These are phyloP conservation scores for Penicillium waksmanii DNA, from an alignment of 495 filamentous ascomycete genomes.

Conservation along the genomic window DNA sequence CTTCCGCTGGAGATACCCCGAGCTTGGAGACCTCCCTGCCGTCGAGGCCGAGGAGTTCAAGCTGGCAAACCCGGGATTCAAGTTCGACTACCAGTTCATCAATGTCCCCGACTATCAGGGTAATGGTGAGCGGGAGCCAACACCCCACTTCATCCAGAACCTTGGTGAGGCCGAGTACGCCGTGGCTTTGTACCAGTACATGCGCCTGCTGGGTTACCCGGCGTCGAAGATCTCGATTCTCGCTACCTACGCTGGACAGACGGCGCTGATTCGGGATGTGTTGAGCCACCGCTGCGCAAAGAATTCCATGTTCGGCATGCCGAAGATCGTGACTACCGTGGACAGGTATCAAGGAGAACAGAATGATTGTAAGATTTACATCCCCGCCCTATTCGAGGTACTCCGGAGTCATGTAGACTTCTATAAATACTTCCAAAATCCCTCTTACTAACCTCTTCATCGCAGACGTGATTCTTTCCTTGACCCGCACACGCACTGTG, in stretches of 20 bases:
- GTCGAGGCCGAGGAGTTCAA: slow-evolving; percentile 75
- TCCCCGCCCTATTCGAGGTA: no score
- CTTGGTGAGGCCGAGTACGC: slow-evolving; percentile 96
- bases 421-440: neutral
- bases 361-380: slow-evolving; percentile 79
- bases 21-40: slow-evolving; percentile 76
- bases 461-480: slow-evolving; percentile 86
- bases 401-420: no score
- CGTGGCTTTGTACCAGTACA: slow-evolving; percentile 94
- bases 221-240: slow-evolving; percentile 87
- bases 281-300: slow-evolving; percentile 81
- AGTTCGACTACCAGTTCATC: slow-evolving; percentile 96
- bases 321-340: slow-evolving; percentile 88
- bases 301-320: slow-evolving; percentile 86
- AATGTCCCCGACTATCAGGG: slow-evolving; percentile 94
- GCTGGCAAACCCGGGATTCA: slow-evolving; percentile 87
- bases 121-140: slow-evolving; percentile 83
- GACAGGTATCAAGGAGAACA: slow-evolving; percentile 99
- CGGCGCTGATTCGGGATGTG: slow-evolving; percentile 87
- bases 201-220: slow-evolving; percentile 97
- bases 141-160: slow-evolving; percentile 97
- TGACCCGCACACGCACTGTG: slow-evolving; percentile 85
- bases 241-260: slow-evolving; percentile 93
- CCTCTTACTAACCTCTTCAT: slow-evolving; percentile 4
- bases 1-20: slow-evolving; percentile 91